These are phyloP conservation scores for Emergomyces orientalis DNA, from an alignment of 2,329 filamentous ascomycete genomes.

Conservation along the genomic window DNA sequence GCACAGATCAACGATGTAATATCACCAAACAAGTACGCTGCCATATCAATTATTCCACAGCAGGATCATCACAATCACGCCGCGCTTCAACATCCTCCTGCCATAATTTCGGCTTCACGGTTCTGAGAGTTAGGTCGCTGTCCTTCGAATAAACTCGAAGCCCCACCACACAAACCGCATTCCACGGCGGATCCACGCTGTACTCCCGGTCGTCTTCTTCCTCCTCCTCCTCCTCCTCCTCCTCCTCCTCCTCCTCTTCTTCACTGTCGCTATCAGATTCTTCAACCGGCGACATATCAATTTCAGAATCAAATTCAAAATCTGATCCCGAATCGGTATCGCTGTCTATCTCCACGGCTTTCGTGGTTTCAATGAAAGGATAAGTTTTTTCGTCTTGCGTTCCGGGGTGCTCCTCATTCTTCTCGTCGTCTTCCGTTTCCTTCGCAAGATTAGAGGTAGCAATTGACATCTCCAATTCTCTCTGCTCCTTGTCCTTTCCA, in stretches of 20 bases:
- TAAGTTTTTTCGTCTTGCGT: not conserved
- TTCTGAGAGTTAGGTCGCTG: constrained; percentile 42
- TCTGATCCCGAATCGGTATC: constrained; percentile 31
- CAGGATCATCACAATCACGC: constrained; percentile 37
- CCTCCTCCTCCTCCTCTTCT: constrained; percentile 12
- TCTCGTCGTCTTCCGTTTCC: too few relatives aligned
- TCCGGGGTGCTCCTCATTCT: not conserved
- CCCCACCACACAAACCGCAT: constrained; percentile 52
- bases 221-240: constrained; percentile 20
- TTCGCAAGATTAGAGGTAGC: not conserved
- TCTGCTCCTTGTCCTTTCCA: not conserved
- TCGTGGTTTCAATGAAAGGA: too few relatives aligned
- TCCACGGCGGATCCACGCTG: constrained; percentile 40
- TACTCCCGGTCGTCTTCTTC: not conserved
- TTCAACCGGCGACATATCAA: constrained; percentile 31
- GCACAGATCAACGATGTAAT: too few relatives aligned
- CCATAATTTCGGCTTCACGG: constrained; percentile 37
- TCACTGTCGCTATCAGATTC: constrained; percentile 14
- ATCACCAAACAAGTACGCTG: not conserved
- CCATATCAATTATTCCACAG: constrained; percentile 17
- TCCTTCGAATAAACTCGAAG: constrained; percentile 50
- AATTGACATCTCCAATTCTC: not conserved
- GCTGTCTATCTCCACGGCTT: constrained; percentile 15
- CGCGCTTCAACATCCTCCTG: constrained; percentile 32
- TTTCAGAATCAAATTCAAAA: constrained; percentile 36